Evolutionary conservation across 371 early-diverging fungal species (phyloP), one percentile per base, ranked within the genome.

Genomic region (Rhizomucor pusillus): DNA sequence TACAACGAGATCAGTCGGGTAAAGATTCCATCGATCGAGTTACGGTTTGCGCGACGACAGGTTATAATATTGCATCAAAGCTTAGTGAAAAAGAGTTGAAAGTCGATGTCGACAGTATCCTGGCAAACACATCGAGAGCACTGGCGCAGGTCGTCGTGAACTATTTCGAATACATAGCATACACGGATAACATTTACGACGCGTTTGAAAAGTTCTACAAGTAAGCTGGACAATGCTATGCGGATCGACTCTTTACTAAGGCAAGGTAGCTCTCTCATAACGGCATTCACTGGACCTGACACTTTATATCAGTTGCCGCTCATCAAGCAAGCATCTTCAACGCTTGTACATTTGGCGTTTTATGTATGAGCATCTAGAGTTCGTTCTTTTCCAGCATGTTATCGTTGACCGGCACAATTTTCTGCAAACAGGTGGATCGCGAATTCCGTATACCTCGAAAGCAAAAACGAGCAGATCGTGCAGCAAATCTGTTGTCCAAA

Each of bases 281-380:
- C 64, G 13, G 35, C 59, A 10, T 64, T 64, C 20, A 64, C 50
- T 18, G 44, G 59, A 3, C 19, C 56, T 1, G 64, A 64, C 29
- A 37, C 50, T 0, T 24, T 39, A 6, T 59, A 43, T 24, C 53
- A 50, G 6, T 41, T 64, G 16, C 56, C 59, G n/a, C 52, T 57
- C 40, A 43, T 64, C 39, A 56, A 56, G 23, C 46, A 1, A 12
- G 24, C 55, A 3, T 58, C 64, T 1, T 37, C 47, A n/a, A 35
- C 25, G 24, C 51, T 64, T 11, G 64, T 64, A 12, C 20, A 22
- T 9, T 47, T 49, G n/a, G 64, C 59, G 5, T 59, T 64, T 14
- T 33, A 47, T n/a, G 62, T 62, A 25, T n/a, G n/a, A 45, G 20
- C 45, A 25, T 5, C 13, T 3, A 16, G 5, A 2, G 12, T 9